Percentiles rank a stretch among this genome's conserved stretches.
Evolutionary conservation across 495 filamentous ascomycete genomes (phyloP).

Genomic region (Neurospora sp.): DNA sequence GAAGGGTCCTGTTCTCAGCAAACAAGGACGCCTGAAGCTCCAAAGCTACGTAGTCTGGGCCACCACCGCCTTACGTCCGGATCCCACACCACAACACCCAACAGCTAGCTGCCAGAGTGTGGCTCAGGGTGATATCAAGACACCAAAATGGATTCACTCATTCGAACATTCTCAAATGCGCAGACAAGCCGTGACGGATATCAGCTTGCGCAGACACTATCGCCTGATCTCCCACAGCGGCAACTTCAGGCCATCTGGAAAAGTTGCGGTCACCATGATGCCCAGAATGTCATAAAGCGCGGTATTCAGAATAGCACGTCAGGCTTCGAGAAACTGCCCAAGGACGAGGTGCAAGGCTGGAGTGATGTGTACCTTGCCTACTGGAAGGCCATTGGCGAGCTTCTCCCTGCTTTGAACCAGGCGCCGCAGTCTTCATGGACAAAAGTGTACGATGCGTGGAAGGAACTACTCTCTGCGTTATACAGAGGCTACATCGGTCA

Average conservation of each 20-base stretch:
- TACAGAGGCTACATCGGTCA: slow-evolving; percentile 63
- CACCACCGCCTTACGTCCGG: neutral
- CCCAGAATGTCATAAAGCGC: slow-evolving; percentile 49
- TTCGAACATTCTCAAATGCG: slow-evolving; percentile 49
- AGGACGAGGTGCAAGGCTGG: slow-evolving; percentile 64
- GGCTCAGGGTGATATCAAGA: neutral
- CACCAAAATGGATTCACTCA: slow-evolving; percentile 45
- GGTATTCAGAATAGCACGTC: slow-evolving; percentile 41
- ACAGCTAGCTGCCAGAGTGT: neutral
- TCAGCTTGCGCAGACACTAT: slow-evolving; percentile 57
- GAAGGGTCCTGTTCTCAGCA: neutral
- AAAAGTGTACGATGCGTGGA: slow-evolving; percentile 76
- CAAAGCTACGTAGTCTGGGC: neutral
- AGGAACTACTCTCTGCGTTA: slow-evolving; percentile 57
- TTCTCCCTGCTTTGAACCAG: slow-evolving; percentile 46
- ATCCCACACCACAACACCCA: neutral
- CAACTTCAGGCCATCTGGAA: slow-evolving; percentile 55
- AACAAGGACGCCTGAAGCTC: neutral
- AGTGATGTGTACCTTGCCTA: slow-evolving; percentile 70
- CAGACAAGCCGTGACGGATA: slow-evolving; percentile 48
- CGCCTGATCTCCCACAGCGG: slow-evolving; percentile 48
- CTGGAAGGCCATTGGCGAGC: slow-evolving; percentile 67
- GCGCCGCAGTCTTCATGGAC: slow-evolving; percentile 49
- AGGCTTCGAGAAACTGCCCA: slow-evolving; percentile 36
- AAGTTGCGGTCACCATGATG: slow-evolving; percentile 44